Base-by-base conservation (phyloP, 1,139 yeast species). In the Geotrichum candidum region DNA sequence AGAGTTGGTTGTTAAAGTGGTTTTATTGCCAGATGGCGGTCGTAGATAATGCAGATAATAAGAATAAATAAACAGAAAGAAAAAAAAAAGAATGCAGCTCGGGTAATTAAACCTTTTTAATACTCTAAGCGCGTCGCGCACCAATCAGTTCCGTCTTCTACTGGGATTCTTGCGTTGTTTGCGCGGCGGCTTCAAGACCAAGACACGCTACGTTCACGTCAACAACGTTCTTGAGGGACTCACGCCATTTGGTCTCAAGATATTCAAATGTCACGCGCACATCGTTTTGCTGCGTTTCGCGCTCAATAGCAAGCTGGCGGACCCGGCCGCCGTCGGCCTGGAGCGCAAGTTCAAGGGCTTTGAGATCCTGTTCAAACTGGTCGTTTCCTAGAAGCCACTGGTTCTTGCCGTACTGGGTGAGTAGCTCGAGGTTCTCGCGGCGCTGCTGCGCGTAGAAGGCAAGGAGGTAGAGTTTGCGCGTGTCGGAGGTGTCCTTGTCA, bases 381-480 rank as follows among this genome's bases (percentile, higher is more conserved):
- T 73, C 75, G 60, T 73, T 73, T 3, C 70, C 71, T 1, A 71
- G 68, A 13, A 73, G 68, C 76, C 76, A 73, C 59, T 72, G 74
- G 62, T 73, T 72, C 60, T 69, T 68, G 38, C 76, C 76, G 54
- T 67, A 68, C 54, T 70, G 67, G 1, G 65, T 63, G 54, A 71
- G 60, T 31, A 73, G 63, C 10, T 67, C 64, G 29, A 73, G 65
- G 51, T 71, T 70, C 53, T 73, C 76, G 55, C 64, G 65, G 11
- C 76, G 67, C 15, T 65, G 64, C 54, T 65, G 64, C 1, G 74
- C 66, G 63, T 73, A 70, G 7, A 63, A 70, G 33, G 73, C 65
- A n/a, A 71, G 74, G 27, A 63, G 65, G 15, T 63, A 61, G 33
- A 71, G 51, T 4, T 33, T 46, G 53, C 45, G 61, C 11, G 51